phyloP scores from a whole-genome alignment of 352 stramenopile species.

The Phytophthora boehmeriae region DNA sequence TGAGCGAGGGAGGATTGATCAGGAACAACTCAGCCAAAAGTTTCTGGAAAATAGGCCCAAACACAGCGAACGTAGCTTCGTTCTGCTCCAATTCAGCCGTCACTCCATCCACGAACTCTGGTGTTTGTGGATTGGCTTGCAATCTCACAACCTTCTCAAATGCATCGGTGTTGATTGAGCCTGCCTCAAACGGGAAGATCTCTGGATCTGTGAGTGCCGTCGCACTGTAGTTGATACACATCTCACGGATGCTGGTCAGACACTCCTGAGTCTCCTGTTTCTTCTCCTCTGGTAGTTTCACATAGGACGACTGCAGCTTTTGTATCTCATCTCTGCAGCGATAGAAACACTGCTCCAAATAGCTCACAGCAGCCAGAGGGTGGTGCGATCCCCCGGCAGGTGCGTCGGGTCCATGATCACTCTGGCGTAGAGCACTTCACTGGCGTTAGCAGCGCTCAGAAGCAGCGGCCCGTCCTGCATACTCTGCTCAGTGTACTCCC shows the following conservation, averaged over 20 bases:
- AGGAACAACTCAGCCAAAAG: constrained; percentile 79
- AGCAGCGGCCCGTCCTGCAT: constrained; percentile 27
- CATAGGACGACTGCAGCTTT: constrained; percentile 68
- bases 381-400: constrained; percentile 58
- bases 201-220: constrained; percentile 84
- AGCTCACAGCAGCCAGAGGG: constrained; percentile 64
- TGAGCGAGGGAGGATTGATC: constrained; percentile 77
- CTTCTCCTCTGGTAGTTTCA: constrained; percentile 48
- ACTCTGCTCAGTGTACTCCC: constrained; percentile 32
- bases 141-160: constrained; percentile 73
- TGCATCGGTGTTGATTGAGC: constrained; percentile 68
- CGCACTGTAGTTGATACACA: constrained; percentile 88
- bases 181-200: constrained; percentile 80
- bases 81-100: constrained; percentile 58
- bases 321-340: constrained; percentile 72
- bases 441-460: constrained; percentile 45
- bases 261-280: constrained; percentile 61
- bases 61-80: constrained; percentile 50
- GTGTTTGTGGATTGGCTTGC: constrained; percentile 57
- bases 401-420: constrained; percentile 59
- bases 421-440: constrained; percentile 78
- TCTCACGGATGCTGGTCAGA: constrained; percentile 62
- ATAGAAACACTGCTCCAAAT: constrained; percentile 81
- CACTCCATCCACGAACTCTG: constrained; percentile 65
- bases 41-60: constrained; percentile 83